phyloP scores from a whole-genome alignment of 2,329 filamentous ascomycete genomes.

The Aspergillus vadensis region DNA sequence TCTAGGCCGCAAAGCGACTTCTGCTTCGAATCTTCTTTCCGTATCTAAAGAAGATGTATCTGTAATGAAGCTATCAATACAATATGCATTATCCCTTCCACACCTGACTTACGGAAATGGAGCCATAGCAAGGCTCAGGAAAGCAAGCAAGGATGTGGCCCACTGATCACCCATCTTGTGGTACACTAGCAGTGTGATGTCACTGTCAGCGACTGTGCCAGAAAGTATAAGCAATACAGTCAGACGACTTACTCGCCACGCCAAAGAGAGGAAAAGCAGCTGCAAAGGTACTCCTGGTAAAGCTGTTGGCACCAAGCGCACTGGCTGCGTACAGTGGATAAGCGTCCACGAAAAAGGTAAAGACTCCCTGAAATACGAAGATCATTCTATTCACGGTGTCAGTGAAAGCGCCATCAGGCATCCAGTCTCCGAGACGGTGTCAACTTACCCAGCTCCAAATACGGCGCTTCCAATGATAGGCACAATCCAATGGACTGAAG shows the following conservation, averaged over 20 bases:
- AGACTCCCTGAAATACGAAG: neutral
- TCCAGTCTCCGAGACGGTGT: neutral
- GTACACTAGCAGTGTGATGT: conserved; percentile 30
- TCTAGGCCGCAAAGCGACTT: conserved; percentile 24
- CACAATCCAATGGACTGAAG: conserved; percentile 68
- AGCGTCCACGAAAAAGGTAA: conserved; percentile 65
- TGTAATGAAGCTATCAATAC: neutral
- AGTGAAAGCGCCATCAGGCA: too few relatives aligned
- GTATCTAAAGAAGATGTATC: conserved; percentile 32
- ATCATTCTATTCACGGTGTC: neutral
- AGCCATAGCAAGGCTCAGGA: conserved; percentile 38
- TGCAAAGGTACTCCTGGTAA: conserved; percentile 72
- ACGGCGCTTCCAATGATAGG: conserved; percentile 70
- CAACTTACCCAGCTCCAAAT: conserved; percentile 67
- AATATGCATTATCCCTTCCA: neutral
- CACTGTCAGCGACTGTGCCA: neutral
- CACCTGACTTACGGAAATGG: conserved; percentile 38
- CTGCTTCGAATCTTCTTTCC: conserved; percentile 34
- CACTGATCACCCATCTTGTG: conserved; percentile 40
- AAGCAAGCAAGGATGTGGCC: conserved; percentile 40
- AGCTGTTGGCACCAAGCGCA: conserved; percentile 77
- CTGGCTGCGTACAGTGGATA: conserved; percentile 46
- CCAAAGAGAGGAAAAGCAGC: conserved; percentile 74
- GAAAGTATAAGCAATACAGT: too few relatives aligned
- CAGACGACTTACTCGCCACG: conserved; percentile 28